Conservation (phyloP, 371 early-diverging fungal genomes). For the Apophysomyces sp. region DNA sequence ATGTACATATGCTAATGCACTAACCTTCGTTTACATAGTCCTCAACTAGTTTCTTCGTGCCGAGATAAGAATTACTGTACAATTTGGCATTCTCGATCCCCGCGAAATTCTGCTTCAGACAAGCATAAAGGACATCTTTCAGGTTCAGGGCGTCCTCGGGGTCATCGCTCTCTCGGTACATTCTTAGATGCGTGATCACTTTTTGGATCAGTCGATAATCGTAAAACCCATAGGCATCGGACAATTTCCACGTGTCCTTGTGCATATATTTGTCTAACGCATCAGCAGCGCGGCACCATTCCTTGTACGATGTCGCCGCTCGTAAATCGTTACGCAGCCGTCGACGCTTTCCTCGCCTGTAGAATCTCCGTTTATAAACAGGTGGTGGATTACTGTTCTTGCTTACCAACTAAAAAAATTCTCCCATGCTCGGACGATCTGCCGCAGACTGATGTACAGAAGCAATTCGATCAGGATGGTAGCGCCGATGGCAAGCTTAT, state of each 20-base stretch:
- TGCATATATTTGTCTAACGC: slow-evolving; percentile 68
- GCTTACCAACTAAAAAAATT: slow-evolving; percentile 65
- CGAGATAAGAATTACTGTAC: slow-evolving; percentile 75
- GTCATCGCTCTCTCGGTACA: slow-evolving; percentile 30
- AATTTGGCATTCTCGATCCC: slow-evolving; percentile 78
- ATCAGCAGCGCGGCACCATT: slow-evolving; percentile 74
- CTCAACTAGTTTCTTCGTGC: slow-evolving; percentile 78
- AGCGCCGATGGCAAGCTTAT: slow-evolving; percentile 56
- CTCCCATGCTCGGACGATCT: slow-evolving; percentile 77
- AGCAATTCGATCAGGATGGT: slow-evolving; percentile 68
- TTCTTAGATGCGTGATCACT: slow-evolving; percentile 52
- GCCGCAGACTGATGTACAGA: slow-evolving; percentile 68
- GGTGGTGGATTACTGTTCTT: slow-evolving; percentile 1
- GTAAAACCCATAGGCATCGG: slow-evolving; percentile 63
- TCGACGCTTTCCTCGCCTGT: slow-evolving; percentile 60
- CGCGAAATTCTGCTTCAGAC: slow-evolving; percentile 77
- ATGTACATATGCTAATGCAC: neutral
- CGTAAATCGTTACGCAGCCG: slow-evolving; percentile 50
- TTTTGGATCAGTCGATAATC: slow-evolving; percentile 70
- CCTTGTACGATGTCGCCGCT: slow-evolving; percentile 57
- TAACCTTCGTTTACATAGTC: slow-evolving; percentile 78
- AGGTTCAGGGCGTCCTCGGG: slow-evolving; percentile 34
- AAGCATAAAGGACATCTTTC: slow-evolving; percentile 59
- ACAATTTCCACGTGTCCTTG: slow-evolving; percentile 73
- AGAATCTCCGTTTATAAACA: neutral